Conservation (phyloP, 192 early-diverging fungal genomes). For the Gigaspora rosea region DNA sequence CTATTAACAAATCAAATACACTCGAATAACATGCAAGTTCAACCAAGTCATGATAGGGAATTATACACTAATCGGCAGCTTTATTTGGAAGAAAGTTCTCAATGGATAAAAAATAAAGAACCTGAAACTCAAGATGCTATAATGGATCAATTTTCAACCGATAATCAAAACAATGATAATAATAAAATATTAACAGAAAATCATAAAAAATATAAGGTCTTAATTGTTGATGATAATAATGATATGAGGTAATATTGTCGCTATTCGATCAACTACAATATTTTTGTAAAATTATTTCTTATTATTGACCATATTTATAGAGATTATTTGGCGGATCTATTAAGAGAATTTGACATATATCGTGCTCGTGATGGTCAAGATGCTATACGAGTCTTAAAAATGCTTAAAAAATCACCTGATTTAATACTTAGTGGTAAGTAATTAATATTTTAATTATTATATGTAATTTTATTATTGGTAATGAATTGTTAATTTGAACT, state of each 20-base stretch:
- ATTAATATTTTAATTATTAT: not conserved
- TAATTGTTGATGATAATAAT: slow-evolving; percentile 49
- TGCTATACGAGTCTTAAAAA: slow-evolving; percentile 34
- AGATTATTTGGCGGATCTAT: slow-evolving; percentile 35
- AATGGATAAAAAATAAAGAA: slow-evolving; percentile 30
- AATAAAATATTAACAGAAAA: too few relatives aligned
- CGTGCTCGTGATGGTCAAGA: slow-evolving; percentile 44
- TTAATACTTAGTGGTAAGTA: slow-evolving; percentile 43
- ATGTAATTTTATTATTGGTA: slow-evolving; percentile 22
- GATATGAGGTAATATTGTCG: slow-evolving; percentile 40
- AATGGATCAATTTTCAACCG: too few relatives aligned
- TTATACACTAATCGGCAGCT: slow-evolving; percentile 35
- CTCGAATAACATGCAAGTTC: not conserved
- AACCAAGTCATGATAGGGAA: not conserved
- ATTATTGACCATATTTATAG: not conserved
- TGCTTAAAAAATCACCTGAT: slow-evolving; percentile 8
- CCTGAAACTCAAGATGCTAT: too few relatives aligned
- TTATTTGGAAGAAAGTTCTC: slow-evolving; percentile 36
- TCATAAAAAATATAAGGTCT: slow-evolving; percentile 15
- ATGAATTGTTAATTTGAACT: not conserved
- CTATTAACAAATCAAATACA: slow-evolving; percentile 43
- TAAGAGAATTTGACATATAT: slow-evolving; percentile 39
- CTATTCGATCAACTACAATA: not conserved
- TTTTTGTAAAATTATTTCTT: not conserved
- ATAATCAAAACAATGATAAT: too few relatives aligned